phyloP scores from a whole-genome alignment of 345 rosid genomes.

The Gossypium mustelinum region DNA sequence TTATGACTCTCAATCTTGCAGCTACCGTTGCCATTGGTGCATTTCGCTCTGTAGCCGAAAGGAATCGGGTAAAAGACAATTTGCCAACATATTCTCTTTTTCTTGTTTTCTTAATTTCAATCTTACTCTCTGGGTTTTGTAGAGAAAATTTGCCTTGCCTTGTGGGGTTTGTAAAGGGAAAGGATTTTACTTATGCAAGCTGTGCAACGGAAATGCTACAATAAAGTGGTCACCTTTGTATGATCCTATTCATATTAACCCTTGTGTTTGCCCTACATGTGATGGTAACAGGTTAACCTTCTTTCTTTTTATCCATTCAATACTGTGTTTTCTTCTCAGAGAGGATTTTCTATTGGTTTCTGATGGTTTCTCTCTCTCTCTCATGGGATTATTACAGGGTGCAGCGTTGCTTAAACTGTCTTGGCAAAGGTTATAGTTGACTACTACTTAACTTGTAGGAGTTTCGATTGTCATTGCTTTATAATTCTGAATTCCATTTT shows the following conservation, averaged over 20 bases:
- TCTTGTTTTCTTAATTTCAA: background rate
- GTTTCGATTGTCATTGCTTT: background rate
- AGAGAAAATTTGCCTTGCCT: conserved; percentile 47
- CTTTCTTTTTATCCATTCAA: background rate
- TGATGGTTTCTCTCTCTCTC: background rate
- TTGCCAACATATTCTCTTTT: background rate
- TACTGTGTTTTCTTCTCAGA: background rate
- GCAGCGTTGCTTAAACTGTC: conserved; percentile 74
- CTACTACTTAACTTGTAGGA: background rate
- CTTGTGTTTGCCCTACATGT: conserved; percentile 89
- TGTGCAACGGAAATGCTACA: conserved; percentile 70
- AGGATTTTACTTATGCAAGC: conserved; percentile 79
- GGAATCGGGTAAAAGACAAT: conserved; percentile 32
- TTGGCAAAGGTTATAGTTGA: conserved; percentile 54
- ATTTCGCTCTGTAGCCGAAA: conserved; percentile 34
- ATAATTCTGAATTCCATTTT: background rate
- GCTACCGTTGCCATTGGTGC: conserved; percentile 38
- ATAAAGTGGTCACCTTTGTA: conserved; percentile 74
- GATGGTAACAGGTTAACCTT: conserved; percentile 74
- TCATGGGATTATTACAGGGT: conserved; percentile 41
- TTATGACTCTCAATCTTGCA: conserved; percentile 36
- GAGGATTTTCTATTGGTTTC: background rate
- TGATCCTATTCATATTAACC: conserved; percentile 74
- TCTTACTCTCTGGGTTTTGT: conserved; percentile 5
- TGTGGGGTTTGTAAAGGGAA: conserved; percentile 68